Conservation (phyloP, 1,284 basidiomycete genomes). For the Singerocomus inundabilis region DNA sequence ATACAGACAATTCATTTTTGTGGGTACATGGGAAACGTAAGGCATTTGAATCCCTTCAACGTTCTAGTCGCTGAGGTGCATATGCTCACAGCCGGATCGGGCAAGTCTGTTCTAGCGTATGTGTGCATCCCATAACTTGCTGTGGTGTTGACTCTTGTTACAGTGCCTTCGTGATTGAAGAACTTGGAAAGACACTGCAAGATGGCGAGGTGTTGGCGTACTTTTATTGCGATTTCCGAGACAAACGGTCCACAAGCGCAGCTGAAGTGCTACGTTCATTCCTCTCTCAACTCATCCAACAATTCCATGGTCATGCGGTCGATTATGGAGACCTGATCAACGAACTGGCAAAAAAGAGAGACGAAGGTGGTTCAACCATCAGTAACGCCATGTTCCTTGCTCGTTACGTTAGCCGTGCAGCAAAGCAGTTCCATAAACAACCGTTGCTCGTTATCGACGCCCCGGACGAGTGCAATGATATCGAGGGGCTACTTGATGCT, state of each 20-base stretch:
- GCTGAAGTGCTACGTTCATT: slow-evolving; percentile 13
- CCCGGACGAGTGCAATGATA: slow-evolving; percentile 12
- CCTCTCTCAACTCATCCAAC: slow-evolving; percentile 5
- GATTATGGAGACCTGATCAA: not conserved
- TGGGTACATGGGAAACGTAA: slow-evolving; percentile 11
- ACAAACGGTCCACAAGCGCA: slow-evolving; percentile 4
- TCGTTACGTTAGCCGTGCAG: not conserved
- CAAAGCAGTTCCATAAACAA: not conserved
- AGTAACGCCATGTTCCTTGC: not conserved
- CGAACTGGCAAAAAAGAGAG: not conserved
- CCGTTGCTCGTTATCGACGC: slow-evolving; percentile 13
- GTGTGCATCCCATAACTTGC: not conserved
- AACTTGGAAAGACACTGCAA: not conserved
- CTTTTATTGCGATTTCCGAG: slow-evolving; percentile 17
- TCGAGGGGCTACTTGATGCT: not conserved
- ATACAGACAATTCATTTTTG: not conserved
- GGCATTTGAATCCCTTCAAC: not conserved
- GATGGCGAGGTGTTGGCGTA: not conserved
- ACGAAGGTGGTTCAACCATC: not conserved
- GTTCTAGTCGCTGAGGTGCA: not conserved
- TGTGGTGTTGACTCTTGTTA: not conserved
- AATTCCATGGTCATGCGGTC: not conserved
- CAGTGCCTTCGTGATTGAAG: not conserved
- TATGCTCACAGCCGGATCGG: not conserved
- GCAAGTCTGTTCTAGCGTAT: not conserved